Base-by-base conservation (phyloP, 2,329 filamentous ascomycete genomes). In the Cercospora sojina region DNA sequence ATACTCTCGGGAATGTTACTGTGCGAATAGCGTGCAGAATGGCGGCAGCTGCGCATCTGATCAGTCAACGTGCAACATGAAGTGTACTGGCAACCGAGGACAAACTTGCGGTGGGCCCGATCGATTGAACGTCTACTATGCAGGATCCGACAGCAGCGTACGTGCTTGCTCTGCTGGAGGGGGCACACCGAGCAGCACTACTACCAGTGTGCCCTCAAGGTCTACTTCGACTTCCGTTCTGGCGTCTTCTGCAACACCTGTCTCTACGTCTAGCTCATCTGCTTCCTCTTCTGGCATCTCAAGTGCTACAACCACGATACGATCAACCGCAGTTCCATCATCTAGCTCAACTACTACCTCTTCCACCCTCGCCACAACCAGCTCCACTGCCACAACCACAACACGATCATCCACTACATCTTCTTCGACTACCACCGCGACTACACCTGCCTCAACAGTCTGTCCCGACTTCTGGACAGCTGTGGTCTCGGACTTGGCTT, bases 381-480 rank as follows among this genome's bases (percentile, higher is more conserved):
- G 35, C 23, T 29, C 20, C 12, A 49, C 41, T 27, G 27, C 2
- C 7, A 61, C 23, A 38, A 25, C 38, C 20, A 31, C 59, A 9
- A 43, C 63, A 49, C 32, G 41, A 16, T 27, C 63, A 31, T 51
- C 60, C 18, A 67, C 55, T 2, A 60, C 64, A n/a, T 67, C 64
- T 41, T 59, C 57, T 7, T 64, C 57, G 23, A 64, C 64, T 18
- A 61, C 65, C 1, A 62, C 67, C 3, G 51, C 60, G 16, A 56
- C 62, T 25, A 60, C 67, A 4, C 60, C 65, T 13, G 38, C 60
- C 12, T 67, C 66, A 2, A 67, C 66, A 18, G 59, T 58, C 3
- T 79, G 76, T 51, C 75, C 74, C 27, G 66, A 70, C 1, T 70
- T 77, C 43, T 79, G 77, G 77, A 67, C 68, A 0, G 64, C 65